These are phyloP conservation scores for Spathaspora sp. DNA, from an alignment of 1,139 yeast genomes.

Conservation along the genomic window DNA sequence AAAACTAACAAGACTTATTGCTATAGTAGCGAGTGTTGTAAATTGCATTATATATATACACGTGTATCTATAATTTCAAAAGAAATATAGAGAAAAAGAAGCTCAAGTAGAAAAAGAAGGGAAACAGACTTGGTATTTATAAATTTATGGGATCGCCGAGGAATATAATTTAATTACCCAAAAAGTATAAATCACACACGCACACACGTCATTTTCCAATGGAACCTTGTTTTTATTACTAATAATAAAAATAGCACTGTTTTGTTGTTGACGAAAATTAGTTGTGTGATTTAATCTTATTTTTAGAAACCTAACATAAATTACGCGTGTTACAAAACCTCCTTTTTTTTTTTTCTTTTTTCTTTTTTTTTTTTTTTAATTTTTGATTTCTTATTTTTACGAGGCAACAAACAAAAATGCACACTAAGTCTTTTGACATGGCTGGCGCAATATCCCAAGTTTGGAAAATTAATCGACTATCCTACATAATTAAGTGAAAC, in stretches of 20 bases:
- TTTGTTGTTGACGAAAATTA: not conserved
- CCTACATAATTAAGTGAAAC: not conserved
- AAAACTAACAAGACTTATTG: slow-evolving; percentile 5
- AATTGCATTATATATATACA: slow-evolving; percentile 7
- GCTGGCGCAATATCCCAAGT: not conserved
- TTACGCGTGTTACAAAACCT: not conserved
- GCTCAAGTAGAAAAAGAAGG: no score
- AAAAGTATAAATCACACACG: not conserved
- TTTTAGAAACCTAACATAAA: not conserved
- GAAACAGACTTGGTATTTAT: not conserved
- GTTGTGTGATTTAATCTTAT: not conserved
- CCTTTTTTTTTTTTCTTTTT: not conserved
- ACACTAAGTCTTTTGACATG: not conserved
- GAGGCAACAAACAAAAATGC: not conserved
- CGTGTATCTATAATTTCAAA: not conserved
- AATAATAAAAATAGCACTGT: not conserved
- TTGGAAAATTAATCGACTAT: not conserved
- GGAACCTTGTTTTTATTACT: not conserved
- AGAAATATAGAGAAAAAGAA: not conserved
- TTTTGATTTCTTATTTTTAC: not conserved
- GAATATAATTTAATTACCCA: not conserved
- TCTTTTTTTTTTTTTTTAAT: no score
- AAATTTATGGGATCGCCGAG: not conserved
- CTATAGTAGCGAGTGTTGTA: slow-evolving; percentile 10
- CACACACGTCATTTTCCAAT: not conserved